phyloP scores from a whole-genome alignment of 2,329 filamentous ascomycete genomes.

The Plectosphaerella cucumerina region DNA sequence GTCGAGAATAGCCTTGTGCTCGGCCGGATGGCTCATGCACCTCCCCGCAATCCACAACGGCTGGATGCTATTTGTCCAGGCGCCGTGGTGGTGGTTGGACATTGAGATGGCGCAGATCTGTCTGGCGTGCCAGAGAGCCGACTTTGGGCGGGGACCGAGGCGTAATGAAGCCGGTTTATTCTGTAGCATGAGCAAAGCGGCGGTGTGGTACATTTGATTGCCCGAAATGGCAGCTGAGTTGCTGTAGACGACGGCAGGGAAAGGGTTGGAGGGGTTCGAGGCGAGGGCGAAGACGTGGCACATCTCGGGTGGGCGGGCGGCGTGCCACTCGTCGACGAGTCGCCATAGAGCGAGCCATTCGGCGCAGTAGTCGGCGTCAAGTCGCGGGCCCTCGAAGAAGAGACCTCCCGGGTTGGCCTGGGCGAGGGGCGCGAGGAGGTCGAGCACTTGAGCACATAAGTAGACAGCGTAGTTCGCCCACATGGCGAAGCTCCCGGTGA shows the following conservation, averaged over 20 bases:
- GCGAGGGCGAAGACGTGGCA: constrained; percentile 28
- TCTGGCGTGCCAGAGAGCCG: constrained; percentile 47
- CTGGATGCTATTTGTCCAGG: constrained; percentile 51
- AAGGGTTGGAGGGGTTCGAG: constrained; percentile 38
- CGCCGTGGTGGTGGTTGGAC: constrained; percentile 47
- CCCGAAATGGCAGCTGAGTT: constrained; percentile 48
- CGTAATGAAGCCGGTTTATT: constrained; percentile 33
- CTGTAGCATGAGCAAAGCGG: constrained; percentile 46
- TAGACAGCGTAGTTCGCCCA: constrained; percentile 49
- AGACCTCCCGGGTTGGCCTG: constrained; percentile 4
- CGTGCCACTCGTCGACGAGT: constrained; percentile 36
- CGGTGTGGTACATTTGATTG: constrained; percentile 51
- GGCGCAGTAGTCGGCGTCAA: constrained; percentile 18
- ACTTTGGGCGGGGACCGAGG: constrained; percentile 31
- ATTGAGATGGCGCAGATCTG: constrained; percentile 49
- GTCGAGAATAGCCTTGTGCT: constrained; percentile 38
- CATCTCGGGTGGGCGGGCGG: constrained; percentile 27
- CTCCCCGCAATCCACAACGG: constrained; percentile 50
- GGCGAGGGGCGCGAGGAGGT: constrained; percentile 25
- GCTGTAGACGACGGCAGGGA: constrained; percentile 45
- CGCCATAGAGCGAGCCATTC: constrained; percentile 34
- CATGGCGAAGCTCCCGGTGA: constrained; percentile 30
- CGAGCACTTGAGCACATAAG: constrained; percentile 38
- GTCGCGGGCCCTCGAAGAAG: constrained; percentile 9
- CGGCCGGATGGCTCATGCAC: constrained; percentile 42